These are phyloP conservation scores for Trichoderma virens DNA, from an alignment of 495 filamentous ascomycete species.

Conservation along the genomic window DNA sequence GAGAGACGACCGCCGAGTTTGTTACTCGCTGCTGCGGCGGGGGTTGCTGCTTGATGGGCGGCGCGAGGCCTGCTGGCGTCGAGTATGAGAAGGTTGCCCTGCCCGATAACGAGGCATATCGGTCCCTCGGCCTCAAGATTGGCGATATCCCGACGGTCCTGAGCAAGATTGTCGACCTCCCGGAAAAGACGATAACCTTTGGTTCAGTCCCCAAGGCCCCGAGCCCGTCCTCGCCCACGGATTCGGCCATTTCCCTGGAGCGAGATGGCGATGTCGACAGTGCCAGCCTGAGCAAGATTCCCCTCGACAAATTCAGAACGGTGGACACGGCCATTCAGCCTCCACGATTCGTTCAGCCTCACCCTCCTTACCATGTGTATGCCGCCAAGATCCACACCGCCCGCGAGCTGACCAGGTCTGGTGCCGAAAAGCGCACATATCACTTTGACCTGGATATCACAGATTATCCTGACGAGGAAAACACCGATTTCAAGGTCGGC, in stretches of 20 bases:
- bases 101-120: conserved; percentile 82
- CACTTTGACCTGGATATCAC: conserved; percentile 97
- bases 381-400: conserved; percentile 73
- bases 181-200: conserved; percentile 65
- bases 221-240: conserved; percentile 29
- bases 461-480: conserved; percentile 80
- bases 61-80: conserved; percentile 37
- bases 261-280: conserved; percentile 23
- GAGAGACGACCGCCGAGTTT: conserved; percentile 52
- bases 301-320: conserved; percentile 20
- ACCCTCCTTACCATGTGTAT: conserved; percentile 85
- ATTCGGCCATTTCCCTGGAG: conserved; percentile 26
- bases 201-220: conserved; percentile 34
- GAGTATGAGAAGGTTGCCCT: conserved; percentile 51
- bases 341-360: conserved; percentile 87
- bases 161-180: conserved; percentile 59
- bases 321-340: conserved; percentile 53
- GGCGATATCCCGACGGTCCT: conserved; percentile 65
- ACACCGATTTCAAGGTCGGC: conserved; percentile 90
- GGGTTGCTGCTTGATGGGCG: conserved; percentile 74
- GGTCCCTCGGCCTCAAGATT: conserved; percentile 66
- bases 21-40: conserved; percentile 81
- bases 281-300: neutral
- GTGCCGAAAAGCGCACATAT: conserved; percentile 93
- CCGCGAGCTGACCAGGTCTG: conserved; percentile 78